Evolutionary conservation across 768 basidiomycete genomes (phyloP), one percentile per base, ranked within the genome.

Genomic region (Lactarius hengduanensis): DNA sequence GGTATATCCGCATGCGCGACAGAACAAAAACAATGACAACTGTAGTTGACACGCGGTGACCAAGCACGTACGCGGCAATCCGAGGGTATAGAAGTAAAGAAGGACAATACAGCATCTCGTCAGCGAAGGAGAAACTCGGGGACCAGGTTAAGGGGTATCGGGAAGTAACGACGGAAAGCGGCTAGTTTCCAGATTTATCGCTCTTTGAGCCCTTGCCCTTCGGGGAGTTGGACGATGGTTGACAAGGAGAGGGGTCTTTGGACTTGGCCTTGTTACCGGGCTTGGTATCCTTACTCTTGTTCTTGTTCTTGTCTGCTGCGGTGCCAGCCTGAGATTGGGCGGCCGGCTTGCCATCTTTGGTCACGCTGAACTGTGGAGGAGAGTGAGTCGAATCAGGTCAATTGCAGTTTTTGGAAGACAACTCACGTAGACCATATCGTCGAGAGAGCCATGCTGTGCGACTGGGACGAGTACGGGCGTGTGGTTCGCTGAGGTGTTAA

Each of bases 381-480:
- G 22, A 7, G 57, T 45, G 28, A 16, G 28, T 55, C 20, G 20
- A 32, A 66, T 28, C 22, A n/a, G 32, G 59, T 40, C 57, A 30
- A 32, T 15, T 13, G 50, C 13, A 13, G 50, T 53, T 53, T 53
- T 53, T 15, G 26, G 6, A 13, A 53, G 13, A 15, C 13, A 26
- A 79, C 82, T 69, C 67, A 87, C 83, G 75, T 88, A 88, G 74
- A 84, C 73, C 59, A 77, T 78, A 72, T 90, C 87, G 73, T 89
- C 85, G 38, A 86, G 72, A 26, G 77, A 74, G 66, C 87, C 86
- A 69, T 85, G 88, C 70, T 86, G 86, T 20, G 83, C 86, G 57
- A 89, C 74, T 20, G 86, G 79, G 54, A 83, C 85, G 63, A 87
- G 75, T 58, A 77, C 81, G 4, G 83, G 86, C 69, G 83, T 82